phyloP scores from a whole-genome alignment of 83 land plant species.

The Picea abies region DNA sequence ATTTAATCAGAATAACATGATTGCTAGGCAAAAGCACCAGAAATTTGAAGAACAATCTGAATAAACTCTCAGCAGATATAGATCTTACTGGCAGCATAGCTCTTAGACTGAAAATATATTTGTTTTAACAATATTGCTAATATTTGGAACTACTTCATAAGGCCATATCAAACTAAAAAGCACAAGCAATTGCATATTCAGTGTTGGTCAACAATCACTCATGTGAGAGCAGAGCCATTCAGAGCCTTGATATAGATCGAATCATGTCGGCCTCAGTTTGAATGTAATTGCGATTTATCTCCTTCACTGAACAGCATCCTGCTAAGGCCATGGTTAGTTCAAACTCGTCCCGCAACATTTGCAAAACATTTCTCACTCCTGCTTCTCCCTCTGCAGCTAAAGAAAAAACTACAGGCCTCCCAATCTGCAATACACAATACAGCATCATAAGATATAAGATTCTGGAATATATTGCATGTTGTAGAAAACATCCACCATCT shows the following conservation, averaged over 20 bases:
- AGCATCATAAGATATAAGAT: neutral
- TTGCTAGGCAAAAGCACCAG: too few species aligned
- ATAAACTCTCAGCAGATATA: too few species aligned
- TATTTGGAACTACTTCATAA: too few species aligned
- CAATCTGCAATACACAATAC: slow-evolving; percentile 56
- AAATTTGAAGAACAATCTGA: too few species aligned
- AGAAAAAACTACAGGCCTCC: slow-evolving; percentile 84
- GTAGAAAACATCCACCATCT: neutral
- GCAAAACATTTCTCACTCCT: slow-evolving; percentile 86
- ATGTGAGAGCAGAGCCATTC: slow-evolving; percentile 6
- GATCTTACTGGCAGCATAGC: too few species aligned
- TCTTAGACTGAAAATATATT: too few species aligned
- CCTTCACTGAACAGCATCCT: slow-evolving; percentile 80
- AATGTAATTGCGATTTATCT: slow-evolving; percentile 82
- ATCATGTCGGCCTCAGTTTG: slow-evolving; percentile 53
- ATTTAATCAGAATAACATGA: too few species aligned
- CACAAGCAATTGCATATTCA: too few species aligned
- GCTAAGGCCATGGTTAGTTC: slow-evolving; percentile 91
- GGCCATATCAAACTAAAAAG: too few species aligned
- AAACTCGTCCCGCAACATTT: slow-evolving; percentile 90
- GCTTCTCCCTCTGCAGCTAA: slow-evolving; percentile 92
- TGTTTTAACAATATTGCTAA: too few species aligned
- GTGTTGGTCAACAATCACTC: neutral
- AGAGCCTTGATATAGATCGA: slow-evolving; percentile 33
- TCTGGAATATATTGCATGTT: neutral